Base-by-base conservation (phyloP, 2,329 filamentous ascomycete species). In the Dactylellina leptospora region DNA sequence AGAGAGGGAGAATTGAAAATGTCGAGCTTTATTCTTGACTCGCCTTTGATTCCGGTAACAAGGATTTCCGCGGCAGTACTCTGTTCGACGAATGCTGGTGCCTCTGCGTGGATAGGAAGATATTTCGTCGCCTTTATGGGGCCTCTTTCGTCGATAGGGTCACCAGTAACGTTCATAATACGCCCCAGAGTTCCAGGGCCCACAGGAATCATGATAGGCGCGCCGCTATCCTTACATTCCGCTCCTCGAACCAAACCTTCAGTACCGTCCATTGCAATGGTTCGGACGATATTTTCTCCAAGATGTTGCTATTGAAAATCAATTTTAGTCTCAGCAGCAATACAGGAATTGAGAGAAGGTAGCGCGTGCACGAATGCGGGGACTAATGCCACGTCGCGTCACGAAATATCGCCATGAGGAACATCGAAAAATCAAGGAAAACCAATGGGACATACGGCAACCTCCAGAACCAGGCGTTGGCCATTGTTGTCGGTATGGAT, bases 121-220 rank as follows among this genome's bases (percentile, higher is more conserved):
- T 83, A 86, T 87, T 96, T 95, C 83, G 88, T 86, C 80, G 88
- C 85, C 89, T 97, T 97, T 87, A 99, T 92, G 78, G 95, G 95
- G 78, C 95, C 95, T 85, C 95, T 92, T 88, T 97, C 95, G 82
- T 99, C 95, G 84, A 99, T 97, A 81, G 95, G 95, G 84, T 99
- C 93, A 88, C 95, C 95, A 86, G 95, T 99, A 85, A 99, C 95
- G 88, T 99, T 99, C 86, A 99, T 93, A 87, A 99, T 99, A 86
- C 95, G 95, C 80, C 95, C 95, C 78, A 99, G 91, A 78, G 92
- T 96, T 82, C 85, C 91, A 81, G 88, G 87, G 80, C 95, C 95
- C 83, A 97, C 93, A 81, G 93, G 93, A 79, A 99, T 93, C 84
- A 87, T 92, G 86, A 99, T 99, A 81, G 95, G 95, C 78, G 88